Base-by-base conservation (phyloP, 805 yeast genomes). In the Yamadazyma insecticola region DNA sequence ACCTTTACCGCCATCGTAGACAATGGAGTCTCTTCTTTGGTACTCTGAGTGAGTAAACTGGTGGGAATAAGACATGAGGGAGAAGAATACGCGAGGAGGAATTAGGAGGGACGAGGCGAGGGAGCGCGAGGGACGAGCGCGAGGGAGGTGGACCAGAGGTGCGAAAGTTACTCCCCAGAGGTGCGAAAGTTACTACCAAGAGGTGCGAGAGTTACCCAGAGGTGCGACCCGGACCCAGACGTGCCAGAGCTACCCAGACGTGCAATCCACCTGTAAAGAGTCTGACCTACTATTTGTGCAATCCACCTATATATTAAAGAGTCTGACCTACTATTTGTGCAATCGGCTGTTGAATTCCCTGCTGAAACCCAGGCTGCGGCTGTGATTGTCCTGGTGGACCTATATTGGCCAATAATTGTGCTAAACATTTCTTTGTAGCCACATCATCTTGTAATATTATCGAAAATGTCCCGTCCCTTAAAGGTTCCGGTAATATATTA, bases 401-500 rank as follows among this genome's bases (percentile, higher is more conserved):
- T 19, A 85, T 67, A 43, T 81, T 81, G 32, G 81, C 68, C 40
- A 90, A 67, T 28, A 92, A 67, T 57, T 89, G 96, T 2, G 88
- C 80, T 39, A 92, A 65, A 51, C 96, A 86, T 44, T 88, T 74
- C 50, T 84, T 87, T 6, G 97, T 87, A 10, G 89, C 87, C 3
- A 76, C 74, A 50, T 90, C 98, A 46, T 90, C 97, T 46, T 81
- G 78, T 33, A 90, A 67, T 3, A 81, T 80, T 26, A 70, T 66
- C 22, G 81, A 74, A 54, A 92, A 89, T 0, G 97, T 85, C 13
- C 85, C 90, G 53, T 85, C 95, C 40, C 85, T 76, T 47, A 90
- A 68, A 2, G 94, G 85, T 45, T 82, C 90, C 2, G 98, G 97
- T 30, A 92, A 62, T 14, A 85, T 80, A 36, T 78, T 81, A 27